Conservation (phyloP, 805 yeast species). For the Ogataea neopini region DNA sequence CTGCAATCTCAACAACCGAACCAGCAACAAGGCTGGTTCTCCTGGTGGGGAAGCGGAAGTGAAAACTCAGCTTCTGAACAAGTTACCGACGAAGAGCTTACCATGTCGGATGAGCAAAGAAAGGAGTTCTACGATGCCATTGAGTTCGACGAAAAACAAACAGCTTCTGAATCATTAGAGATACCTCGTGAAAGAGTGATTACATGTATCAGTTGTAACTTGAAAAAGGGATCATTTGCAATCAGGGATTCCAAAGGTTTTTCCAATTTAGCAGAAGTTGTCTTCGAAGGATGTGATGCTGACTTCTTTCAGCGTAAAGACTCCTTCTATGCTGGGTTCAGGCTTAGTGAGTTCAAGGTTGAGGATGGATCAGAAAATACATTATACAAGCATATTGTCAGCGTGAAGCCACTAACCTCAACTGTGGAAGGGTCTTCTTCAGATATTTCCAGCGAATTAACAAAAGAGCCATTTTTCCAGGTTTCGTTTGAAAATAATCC, state of each 20-base stretch:
- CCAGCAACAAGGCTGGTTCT: conserved; percentile 57
- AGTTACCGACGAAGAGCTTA: conserved; percentile 36
- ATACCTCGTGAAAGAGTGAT: conserved; percentile 73
- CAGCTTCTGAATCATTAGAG: conserved; percentile 52
- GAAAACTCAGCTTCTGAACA: conserved; percentile 13
- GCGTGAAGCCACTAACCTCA: conserved; percentile 65
- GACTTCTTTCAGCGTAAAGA: conserved; percentile 76
- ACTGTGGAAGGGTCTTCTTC: conserved; percentile 33
- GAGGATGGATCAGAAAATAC: conserved; percentile 84
- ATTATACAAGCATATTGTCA: conserved; percentile 83
- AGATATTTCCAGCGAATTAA: conserved; percentile 14
- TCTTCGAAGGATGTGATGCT: conserved; percentile 79
- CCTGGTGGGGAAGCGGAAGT: conserved; percentile 56
- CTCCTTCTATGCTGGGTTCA: conserved; percentile 70
- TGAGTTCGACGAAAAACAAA: conserved; percentile 75
- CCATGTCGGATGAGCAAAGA: conserved; percentile 81
- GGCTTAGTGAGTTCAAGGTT: conserved; percentile 76
- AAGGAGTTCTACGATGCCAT: conserved; percentile 91
- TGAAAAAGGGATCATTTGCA: conserved; percentile 76
- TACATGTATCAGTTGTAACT: conserved; percentile 64
- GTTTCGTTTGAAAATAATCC: conserved; percentile 86
- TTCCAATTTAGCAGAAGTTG: conserved; percentile 66
- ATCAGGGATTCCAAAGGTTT: conserved; percentile 46
- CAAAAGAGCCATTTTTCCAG: conserved; percentile 70
- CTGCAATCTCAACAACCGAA: conserved; percentile 8